These are phyloP conservation scores for Pachyrhizus erosus DNA, from an alignment of 306 rosid species.

Conservation along the genomic window DNA sequence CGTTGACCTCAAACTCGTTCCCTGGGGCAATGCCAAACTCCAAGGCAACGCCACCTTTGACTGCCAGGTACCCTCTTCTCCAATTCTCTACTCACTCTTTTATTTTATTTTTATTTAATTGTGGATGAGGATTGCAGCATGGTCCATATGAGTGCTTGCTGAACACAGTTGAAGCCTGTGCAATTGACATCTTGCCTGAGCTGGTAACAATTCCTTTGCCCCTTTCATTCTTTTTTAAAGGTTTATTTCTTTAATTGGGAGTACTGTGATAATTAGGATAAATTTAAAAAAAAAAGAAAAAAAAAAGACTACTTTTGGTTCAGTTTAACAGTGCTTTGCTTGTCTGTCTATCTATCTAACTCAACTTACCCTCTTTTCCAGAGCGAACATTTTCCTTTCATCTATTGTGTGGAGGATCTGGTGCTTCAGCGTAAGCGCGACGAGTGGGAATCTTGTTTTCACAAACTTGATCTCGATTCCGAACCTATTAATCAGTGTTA, in stretches of 20 bases:
- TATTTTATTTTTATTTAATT: background rate
- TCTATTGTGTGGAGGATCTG: slow-evolving; percentile 71
- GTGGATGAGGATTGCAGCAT: slow-evolving; percentile 59
- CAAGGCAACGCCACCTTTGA: slow-evolving; percentile 58
- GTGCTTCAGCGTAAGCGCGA: slow-evolving; percentile 40
- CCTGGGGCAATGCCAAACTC: slow-evolving; percentile 89
- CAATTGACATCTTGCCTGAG: slow-evolving; percentile 76
- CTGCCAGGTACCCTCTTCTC: slow-evolving; percentile 69
- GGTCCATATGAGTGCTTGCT: slow-evolving; percentile 83
- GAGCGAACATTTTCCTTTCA: slow-evolving; percentile 78
- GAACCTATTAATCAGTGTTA: slow-evolving; percentile 67
- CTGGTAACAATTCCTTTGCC: slow-evolving; percentile 55
- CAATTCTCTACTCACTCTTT: background rate
- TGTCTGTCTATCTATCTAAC: background rate
- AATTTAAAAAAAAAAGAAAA: too few species aligned
- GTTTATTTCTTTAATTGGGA: background rate
- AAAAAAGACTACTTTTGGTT: too few species aligned
- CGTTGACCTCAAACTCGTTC: slow-evolving; percentile 79
- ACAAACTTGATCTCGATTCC: slow-evolving; percentile 70
- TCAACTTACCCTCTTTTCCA: slow-evolving; percentile 45
- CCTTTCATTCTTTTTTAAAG: background rate
- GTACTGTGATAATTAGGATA: background rate
- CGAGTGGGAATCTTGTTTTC: slow-evolving; percentile 78
- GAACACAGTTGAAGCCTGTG: slow-evolving; percentile 88
- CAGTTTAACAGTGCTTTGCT: background rate